Percentiles rank a stretch among this genome's conserved stretches.
These are phyloP conservation scores for Ampelocalamus luodianensis DNA, from an alignment of 176 grass and related monocot species.

Conservation along the genomic window DNA sequence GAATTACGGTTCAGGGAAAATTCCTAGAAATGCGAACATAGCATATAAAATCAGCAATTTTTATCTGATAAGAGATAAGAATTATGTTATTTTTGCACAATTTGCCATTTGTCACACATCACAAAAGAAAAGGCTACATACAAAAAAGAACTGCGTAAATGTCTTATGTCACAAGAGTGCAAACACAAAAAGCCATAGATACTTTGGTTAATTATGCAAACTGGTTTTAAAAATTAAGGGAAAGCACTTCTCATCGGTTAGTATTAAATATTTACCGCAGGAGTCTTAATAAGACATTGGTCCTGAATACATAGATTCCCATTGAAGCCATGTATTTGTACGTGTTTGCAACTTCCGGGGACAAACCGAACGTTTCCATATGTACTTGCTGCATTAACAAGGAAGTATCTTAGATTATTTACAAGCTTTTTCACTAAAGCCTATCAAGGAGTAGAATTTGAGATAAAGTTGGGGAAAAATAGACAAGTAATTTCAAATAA, in stretches of 20 bases:
- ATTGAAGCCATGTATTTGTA: slow-evolving; percentile 82
- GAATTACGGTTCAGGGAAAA: not conserved
- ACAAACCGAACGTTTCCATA: slow-evolving; percentile 53
- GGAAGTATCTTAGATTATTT: slow-evolving; percentile 5
- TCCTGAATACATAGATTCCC: slow-evolving; percentile 84
- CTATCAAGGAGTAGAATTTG: not conserved
- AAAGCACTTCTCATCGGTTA: not conserved
- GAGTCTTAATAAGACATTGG: slow-evolving; percentile 67
- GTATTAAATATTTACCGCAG: slow-evolving; percentile 49
- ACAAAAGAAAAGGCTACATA: slow-evolving; percentile 8
- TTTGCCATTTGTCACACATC: not conserved
- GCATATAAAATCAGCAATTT: not conserved
- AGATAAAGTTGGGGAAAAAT: not conserved
- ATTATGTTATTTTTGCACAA: not conserved
- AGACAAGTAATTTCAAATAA: not conserved
- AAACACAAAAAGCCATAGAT: slow-evolving; percentile 3
- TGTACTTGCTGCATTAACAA: slow-evolving; percentile 64
- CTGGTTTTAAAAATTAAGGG: not conserved
- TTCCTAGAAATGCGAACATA: not conserved
- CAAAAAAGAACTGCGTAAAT: not conserved
- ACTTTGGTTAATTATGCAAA: not conserved
- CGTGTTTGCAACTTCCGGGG: slow-evolving; percentile 49
- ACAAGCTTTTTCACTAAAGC: not conserved
- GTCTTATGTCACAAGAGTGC: not conserved
- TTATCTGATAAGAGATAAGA: not conserved